These are phyloP conservation scores for Escallonia herrerae DNA, from an alignment of 129 eudicot species.

Conservation along the genomic window DNA sequence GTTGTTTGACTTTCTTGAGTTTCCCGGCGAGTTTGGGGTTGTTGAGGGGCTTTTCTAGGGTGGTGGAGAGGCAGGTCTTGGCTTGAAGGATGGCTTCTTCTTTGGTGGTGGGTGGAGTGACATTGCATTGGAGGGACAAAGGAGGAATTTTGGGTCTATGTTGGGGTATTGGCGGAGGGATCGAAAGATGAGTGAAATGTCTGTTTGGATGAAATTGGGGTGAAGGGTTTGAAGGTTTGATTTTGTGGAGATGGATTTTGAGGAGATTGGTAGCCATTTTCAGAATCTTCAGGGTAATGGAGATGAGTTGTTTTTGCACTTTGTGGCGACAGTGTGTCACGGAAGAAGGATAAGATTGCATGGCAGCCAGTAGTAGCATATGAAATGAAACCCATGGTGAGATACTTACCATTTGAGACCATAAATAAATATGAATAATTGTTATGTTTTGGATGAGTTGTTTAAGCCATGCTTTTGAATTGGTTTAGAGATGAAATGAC, in stretches of 20 bases:
- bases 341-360: constrained; percentile 12
- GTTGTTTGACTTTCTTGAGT: constrained; percentile 65
- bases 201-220: constrained; percentile 2
- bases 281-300: background rate
- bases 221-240: constrained; percentile 11
- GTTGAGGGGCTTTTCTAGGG: constrained; percentile 72
- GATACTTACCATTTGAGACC: no score
- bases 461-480: no score
- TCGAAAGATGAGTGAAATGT: constrained; percentile 6
- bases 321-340: constrained; percentile 3
- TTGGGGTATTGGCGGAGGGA: constrained; percentile 18
- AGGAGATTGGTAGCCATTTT: constrained; percentile 44
- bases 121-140: constrained; percentile 23
- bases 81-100: constrained; percentile 90
- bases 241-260: constrained; percentile 17
- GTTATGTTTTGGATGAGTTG: no score
- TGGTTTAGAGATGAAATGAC: no score
- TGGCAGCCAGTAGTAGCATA: background rate
- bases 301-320: background rate
- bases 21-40: constrained; percentile 67
- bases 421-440: no score
- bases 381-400: no score
- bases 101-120: constrained; percentile 69
- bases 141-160: constrained; percentile 25
- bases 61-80: constrained; percentile 54